Percentiles rank a stretch among this genome's conserved stretches.
Conservation (phyloP, 306 rosid genomes). For the Vigna mungo region DNA sequence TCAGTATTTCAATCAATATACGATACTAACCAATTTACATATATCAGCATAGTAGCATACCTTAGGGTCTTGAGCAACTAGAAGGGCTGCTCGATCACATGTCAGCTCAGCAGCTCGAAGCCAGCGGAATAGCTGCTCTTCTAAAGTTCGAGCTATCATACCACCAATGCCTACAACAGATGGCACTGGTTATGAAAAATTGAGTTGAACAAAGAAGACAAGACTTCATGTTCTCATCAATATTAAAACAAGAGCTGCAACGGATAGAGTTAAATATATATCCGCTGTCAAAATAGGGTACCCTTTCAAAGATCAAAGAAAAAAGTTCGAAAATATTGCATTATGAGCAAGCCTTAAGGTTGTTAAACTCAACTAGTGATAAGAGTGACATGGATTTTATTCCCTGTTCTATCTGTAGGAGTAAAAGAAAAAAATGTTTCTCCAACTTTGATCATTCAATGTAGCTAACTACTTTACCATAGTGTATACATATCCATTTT, state of each 20-base stretch:
- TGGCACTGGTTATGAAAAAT: constrained; percentile 21
- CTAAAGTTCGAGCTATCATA: constrained; percentile 84
- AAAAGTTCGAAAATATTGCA: constrained; percentile 8
- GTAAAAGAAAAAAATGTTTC: constrained; percentile 2
- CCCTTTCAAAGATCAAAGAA: constrained; percentile 22
- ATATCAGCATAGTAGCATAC: constrained; percentile 49
- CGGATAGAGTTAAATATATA: constrained; percentile 12
- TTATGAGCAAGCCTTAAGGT: constrained; percentile 13
- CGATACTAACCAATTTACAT: constrained; percentile 9
- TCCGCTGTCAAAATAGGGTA: constrained; percentile 24
- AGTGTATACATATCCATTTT: constrained; percentile 5
- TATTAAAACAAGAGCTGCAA: constrained; percentile 10
- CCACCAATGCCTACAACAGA: constrained; percentile 83
- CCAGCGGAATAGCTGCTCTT: constrained; percentile 96
- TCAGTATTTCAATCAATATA: constrained; percentile 41
- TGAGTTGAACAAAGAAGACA: constrained; percentile 21
- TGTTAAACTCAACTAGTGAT: constrained; percentile 27
- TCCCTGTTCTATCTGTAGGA: neutral
- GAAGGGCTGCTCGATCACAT: constrained; percentile 99
- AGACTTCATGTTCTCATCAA: constrained; percentile 31
- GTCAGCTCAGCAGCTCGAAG: constrained; percentile 98
- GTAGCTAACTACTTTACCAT: constrained; percentile 32
- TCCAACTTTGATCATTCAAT: constrained; percentile 30
- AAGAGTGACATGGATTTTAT: constrained; percentile 32
- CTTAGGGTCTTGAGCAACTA: constrained; percentile 96